Base-by-base conservation (phyloP, 305 asterid species). In the Nicotiana rustica region DNA sequence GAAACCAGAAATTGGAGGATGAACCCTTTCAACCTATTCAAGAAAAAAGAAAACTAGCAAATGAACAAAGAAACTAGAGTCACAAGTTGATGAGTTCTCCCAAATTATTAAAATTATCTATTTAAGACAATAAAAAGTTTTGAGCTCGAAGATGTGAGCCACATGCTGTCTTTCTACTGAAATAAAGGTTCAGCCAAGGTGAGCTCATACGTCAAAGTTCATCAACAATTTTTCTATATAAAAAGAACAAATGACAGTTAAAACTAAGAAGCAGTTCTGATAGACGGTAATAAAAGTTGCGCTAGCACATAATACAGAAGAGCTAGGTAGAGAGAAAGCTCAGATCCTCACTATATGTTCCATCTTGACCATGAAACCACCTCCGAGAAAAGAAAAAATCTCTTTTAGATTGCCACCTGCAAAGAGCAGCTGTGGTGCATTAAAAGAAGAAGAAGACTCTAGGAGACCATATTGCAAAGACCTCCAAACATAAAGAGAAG, bases 281-380 rank as follows among this genome's bases (percentile, higher is more conserved):
- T 47, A 31, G 75, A 14, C 19, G 66, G 61, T 47, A 56, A 84
- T 29, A 10, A 79, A 59, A 59, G 19, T 59, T 70, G 78, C 60
- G 3, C 0, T 70, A 21, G 67, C 65, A 65, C 13, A 25, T 55
- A 65, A 21, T 49, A 62, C 64, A 80, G 10, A 80, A 10, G 36
- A 69, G 17, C 18, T 79, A 44, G 66, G n/a, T 79, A 52, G 76
- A 80, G 12, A 67, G 56, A 79, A 67, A 81, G 78, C 65, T 52
- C 41, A 66, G 56, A 82, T 75, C 82, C 95, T 90, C 92, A 97
- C 99, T 95, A 88, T 97, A 95, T 77, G 97, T 91, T 89, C 98
- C 99, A 85, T 97, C 99, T 89, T 96, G 98, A 83, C 95, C 97
- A 49, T 92, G 96, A 88, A 93, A 94, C 99, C 99, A 96, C 84